phyloP scores from a whole-genome alignment of 2,329 filamentous ascomycete species.

The Trichoderma asperellum region DNA sequence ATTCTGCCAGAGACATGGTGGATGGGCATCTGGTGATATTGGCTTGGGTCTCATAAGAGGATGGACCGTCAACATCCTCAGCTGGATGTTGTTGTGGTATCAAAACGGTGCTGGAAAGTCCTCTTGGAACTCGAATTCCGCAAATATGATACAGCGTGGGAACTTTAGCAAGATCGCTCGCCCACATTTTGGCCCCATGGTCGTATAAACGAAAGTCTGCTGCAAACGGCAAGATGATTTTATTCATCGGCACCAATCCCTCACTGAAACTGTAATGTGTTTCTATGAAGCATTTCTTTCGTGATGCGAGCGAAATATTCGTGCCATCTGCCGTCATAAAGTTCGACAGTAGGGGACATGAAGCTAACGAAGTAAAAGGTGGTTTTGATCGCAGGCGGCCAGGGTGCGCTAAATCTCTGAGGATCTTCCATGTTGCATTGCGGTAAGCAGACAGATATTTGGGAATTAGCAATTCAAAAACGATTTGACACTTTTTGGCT shows the following conservation, averaged over 20 bases:
- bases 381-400: neutral
- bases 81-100: neutral
- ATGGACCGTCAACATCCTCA: neutral
- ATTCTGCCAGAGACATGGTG: conserved; percentile 55
- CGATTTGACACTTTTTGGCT: conserved; percentile 46
- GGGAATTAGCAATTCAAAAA: conserved; percentile 52
- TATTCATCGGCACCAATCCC: neutral
- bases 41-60: conserved; percentile 59
- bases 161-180: conserved; percentile 38
- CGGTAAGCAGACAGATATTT: conserved; percentile 48
- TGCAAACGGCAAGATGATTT: conserved; percentile 25
- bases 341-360: conserved; percentile 16
- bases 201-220: conserved; percentile 29
- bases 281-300: conserved; percentile 35
- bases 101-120: conserved; percentile 21
- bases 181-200: conserved; percentile 5
- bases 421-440: conserved; percentile 30
- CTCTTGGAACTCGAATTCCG: conserved; percentile 27
- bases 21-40: conserved; percentile 53
- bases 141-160: conserved; percentile 52
- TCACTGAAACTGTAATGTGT: conserved; percentile 34
- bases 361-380: neutral
- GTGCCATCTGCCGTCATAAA: neutral
- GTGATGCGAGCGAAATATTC: conserved; percentile 34
- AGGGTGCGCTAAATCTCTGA: conserved; percentile 17